Evolutionary conservation across 2,329 filamentous ascomycete species (phyloP), one percentile per base, ranked within the genome.

Genomic region (Amesomyces nigricolor): DNA sequence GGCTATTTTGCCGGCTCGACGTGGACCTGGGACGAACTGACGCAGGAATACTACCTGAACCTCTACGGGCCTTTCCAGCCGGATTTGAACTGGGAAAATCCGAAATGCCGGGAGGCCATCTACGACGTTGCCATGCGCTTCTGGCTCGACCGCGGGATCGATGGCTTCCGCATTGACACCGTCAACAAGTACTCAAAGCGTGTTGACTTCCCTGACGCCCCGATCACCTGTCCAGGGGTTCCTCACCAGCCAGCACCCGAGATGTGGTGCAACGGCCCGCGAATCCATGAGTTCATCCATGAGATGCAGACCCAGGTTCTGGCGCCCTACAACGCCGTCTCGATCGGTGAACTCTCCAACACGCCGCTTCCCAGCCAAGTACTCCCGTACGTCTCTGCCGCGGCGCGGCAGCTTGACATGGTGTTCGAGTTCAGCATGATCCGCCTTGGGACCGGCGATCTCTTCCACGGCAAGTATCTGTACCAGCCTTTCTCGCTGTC

Each of bases 101-200:
- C 77, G 0, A 81, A 79, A 4, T 81, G 86, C 0, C 79, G 88
- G 13, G 72, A 79, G 42, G 88, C 87, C 3, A 82, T 91, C 4
- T 88, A 90, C 67, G 77, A 85, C 30, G 78, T 80, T 14, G 78
- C 86, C 5, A 87, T 91, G 80, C 78, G 80, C 30, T 94, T 91
- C 67, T 94, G 89, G 89, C 78, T 94, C 0, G 74, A 88, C 47
- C 80, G 81, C 32, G 88, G 88, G 2, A 83, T 88, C 0, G 81
- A 86, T 46, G 86, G 86, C 3, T 89, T 89, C 73, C 78, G 86
- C n/a, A 79, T 89, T 70, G 86, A 89, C 64, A 85, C 86, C 0
- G 85, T 89, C 68, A 88, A 88, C 68, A 79, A 86, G 71, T 86
- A 87, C 65, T 85, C 81, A 65, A 89, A 89, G 65, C 76, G 76